These are phyloP conservation scores for Plasmodium relictum DNA, from an alignment of 169 alveolate genomes.

Conservation along the genomic window DNA sequence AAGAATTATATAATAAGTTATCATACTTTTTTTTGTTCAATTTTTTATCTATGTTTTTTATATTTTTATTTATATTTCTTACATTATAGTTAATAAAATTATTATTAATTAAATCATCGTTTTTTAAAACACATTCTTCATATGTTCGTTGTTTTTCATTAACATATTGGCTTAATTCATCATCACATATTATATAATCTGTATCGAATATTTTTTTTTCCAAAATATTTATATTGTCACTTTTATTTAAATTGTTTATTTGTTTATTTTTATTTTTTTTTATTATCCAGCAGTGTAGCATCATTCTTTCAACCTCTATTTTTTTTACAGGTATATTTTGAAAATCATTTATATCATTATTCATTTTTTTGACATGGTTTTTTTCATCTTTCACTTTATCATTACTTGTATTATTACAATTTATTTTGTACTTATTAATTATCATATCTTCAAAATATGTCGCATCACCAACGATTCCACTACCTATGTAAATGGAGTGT, in stretches of 20 bases:
- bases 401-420: not conserved
- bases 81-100: slow-evolving; percentile 60
- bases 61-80: slow-evolving; percentile 61
- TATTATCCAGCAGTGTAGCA: slow-evolving; percentile 75
- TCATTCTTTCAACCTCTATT: slow-evolving; percentile 72
- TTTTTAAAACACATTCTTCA: slow-evolving; percentile 70
- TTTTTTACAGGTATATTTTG: not conserved
- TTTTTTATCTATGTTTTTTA: slow-evolving; percentile 46
- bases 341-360: not conserved
- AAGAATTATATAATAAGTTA: slow-evolving; percentile 1
- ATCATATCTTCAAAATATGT: slow-evolving; percentile 76
- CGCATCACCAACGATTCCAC: slow-evolving; percentile 76
- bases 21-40: slow-evolving; percentile 21
- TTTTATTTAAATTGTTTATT: slow-evolving; percentile 27
- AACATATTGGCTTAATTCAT: slow-evolving; percentile 55
- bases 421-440: slow-evolving; percentile 51
- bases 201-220: slow-evolving; percentile 57
- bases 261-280: slow-evolving; percentile 26
- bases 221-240: slow-evolving; percentile 49
- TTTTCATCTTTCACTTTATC: not conserved
- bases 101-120: slow-evolving; percentile 30
- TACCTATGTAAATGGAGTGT: slow-evolving; percentile 60
- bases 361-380: not conserved
- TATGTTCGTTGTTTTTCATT: slow-evolving; percentile 58
- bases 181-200: slow-evolving; percentile 69